Conservation (phyloP, 768 basidiomycete genomes). For the Naganishia vaughanmartiniae region DNA sequence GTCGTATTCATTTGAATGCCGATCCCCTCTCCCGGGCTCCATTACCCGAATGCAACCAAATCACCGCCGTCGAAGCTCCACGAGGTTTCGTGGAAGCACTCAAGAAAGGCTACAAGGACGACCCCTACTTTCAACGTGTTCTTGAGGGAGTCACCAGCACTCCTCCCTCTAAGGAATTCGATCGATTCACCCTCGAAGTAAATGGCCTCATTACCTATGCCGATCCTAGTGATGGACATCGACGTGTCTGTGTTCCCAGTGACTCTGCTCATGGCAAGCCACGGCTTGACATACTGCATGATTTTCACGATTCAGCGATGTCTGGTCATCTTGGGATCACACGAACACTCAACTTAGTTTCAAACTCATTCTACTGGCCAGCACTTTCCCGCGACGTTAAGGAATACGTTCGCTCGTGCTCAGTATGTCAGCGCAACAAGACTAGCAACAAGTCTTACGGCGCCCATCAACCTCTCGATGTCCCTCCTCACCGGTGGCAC, state of each 20-base stretch:
- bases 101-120: neutral
- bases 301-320: constrained; percentile 52
- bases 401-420: constrained; percentile 52
- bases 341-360: constrained; percentile 50
- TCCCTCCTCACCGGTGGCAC: constrained; percentile 35
- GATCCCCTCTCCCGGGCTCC: constrained; percentile 22
- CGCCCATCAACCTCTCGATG: constrained; percentile 41
- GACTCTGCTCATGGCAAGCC: too few relatives aligned
- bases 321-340: constrained; percentile 55
- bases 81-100: neutral
- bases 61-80: neutral
- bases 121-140: neutral
- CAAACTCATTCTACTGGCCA: constrained; percentile 55
- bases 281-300: constrained; percentile 20
- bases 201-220: neutral
- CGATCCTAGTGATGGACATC: constrained; percentile 29
- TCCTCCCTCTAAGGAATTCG: neutral
- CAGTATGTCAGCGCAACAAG: constrained; percentile 52
- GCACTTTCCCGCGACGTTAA: constrained; percentile 39
- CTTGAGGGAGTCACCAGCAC: neutral
- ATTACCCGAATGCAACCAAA: neutral
- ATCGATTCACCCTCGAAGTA: neutral
- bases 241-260: neutral
- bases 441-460: constrained; percentile 37
- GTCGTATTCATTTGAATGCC: neutral